Evolutionary conservation across 1,284 basidiomycete species (phyloP).

Genomic region (Trametes polyzona): DNA sequence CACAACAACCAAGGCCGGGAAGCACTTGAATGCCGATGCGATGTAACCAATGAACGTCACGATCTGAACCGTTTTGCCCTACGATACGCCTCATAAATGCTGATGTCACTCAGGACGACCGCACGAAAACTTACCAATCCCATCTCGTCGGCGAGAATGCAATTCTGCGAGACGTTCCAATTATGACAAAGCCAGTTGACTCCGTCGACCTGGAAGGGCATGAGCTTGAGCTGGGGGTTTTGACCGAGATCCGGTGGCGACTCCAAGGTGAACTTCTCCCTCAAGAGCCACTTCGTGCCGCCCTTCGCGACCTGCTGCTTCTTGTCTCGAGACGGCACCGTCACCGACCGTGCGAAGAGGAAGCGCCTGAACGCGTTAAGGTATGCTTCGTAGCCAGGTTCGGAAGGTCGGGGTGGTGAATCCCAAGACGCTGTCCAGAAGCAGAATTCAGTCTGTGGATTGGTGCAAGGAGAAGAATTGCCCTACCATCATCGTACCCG

Average conservation of each 20-base stretch:
- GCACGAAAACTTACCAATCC: constrained; percentile 63
- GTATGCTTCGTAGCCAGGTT: constrained; percentile 66
- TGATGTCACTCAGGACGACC: no score
- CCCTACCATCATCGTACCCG: constrained; percentile 83
- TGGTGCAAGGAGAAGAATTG: neutral
- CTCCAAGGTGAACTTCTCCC: constrained; percentile 50
- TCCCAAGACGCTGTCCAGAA: constrained; percentile 80
- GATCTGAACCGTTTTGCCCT: constrained; percentile 96
- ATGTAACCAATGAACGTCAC: constrained; percentile 85
- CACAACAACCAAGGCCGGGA: constrained; percentile 88
- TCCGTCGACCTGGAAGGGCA: constrained; percentile 91
- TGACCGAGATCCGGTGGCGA: constrained; percentile 70
- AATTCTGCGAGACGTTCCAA: constrained; percentile 87
- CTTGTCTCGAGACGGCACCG: constrained; percentile 55
- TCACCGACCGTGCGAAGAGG: constrained; percentile 64
- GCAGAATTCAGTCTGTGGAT: neutral
- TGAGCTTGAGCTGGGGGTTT: constrained; percentile 61
- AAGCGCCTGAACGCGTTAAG: constrained; percentile 67
- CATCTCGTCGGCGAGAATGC: constrained; percentile 99
- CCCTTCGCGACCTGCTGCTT: constrained; percentile 37
- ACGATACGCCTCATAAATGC: constrained; percentile 11
- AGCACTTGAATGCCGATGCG: constrained; percentile 60
- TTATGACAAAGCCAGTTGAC: constrained; percentile 93
- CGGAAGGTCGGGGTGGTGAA: constrained; percentile 71
- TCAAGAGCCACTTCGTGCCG: constrained; percentile 46